phyloP scores from a whole-genome alignment of 148 eudicot species.

The Simmondsia chinensis region DNA sequence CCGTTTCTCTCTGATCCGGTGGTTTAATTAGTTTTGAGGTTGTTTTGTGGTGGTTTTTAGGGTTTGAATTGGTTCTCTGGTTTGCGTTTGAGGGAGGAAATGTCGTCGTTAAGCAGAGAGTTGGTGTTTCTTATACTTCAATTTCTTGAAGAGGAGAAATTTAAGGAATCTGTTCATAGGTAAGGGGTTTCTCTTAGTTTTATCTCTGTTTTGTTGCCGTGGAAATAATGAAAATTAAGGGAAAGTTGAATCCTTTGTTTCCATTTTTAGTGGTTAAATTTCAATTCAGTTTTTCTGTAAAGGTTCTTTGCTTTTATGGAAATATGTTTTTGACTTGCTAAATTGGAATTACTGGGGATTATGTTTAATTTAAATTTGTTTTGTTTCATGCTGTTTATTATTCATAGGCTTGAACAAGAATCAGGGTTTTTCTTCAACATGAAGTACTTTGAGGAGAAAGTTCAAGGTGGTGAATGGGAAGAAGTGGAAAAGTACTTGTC shows the following conservation, averaged over 20 bases:
- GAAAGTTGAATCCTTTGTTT: background rate
- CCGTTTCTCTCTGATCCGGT: constrained; percentile 3
- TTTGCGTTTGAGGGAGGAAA: constrained; percentile 14
- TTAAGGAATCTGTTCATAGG: constrained; percentile 67
- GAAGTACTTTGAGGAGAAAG: constrained; percentile 88
- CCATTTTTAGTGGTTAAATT: too few species aligned
- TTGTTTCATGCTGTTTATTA: constrained; percentile 7
- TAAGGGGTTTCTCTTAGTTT: constrained; percentile 3
- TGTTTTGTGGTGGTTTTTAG: constrained; percentile 10
- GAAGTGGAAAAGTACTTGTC: constrained; percentile 86
- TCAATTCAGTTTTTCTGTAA: too few species aligned
- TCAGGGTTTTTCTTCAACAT: constrained; percentile 84
- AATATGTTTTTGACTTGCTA: background rate
- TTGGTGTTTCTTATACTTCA: constrained; percentile 59
- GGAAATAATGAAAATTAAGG: too few species aligned
- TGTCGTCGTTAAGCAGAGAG: constrained; percentile 86
- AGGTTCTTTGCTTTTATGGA: too few species aligned
- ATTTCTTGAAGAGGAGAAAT: constrained; percentile 60
- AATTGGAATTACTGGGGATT: background rate
- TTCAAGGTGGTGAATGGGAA: constrained; percentile 86
- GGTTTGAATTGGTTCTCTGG: too few species aligned
- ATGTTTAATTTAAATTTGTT: background rate
- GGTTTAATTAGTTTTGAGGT: background rate
- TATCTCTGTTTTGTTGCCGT: background rate
- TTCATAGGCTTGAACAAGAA: constrained; percentile 88